A percentile compares a stretch with the other conserved stretches of the same genome.
phyloP scores from a whole-genome alignment of 441 rosid species.

The Gossypium schwendimanii region DNA sequence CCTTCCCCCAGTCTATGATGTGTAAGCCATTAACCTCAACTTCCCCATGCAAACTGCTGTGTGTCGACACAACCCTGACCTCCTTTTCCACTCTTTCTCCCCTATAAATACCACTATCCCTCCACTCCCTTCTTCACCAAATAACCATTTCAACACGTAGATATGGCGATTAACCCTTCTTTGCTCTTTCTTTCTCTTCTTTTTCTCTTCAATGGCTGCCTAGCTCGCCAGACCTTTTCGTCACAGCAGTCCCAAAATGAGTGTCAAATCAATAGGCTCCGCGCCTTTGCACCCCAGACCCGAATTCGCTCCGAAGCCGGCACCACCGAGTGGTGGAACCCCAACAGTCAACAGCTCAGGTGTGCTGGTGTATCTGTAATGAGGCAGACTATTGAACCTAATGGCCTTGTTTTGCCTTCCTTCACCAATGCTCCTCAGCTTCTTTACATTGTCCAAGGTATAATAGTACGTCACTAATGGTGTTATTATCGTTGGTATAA shows the following conservation, averaged over 20 bases:
- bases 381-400: constrained; percentile 28
- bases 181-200: constrained; percentile 37
- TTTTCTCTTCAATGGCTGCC: constrained; percentile 36
- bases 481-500: too few species aligned
- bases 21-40: constrained; percentile 28
- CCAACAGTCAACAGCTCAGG: constrained; percentile 28
- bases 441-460: constrained; percentile 40
- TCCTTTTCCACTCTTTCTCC: constrained; percentile 8
- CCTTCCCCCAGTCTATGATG: constrained; percentile 25
- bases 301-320: constrained; percentile 39
- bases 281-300: constrained; percentile 46
- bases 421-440: constrained; percentile 31
- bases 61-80: constrained; percentile 25
- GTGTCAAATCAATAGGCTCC: constrained; percentile 51
- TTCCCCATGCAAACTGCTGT: constrained; percentile 53
- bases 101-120: constrained; percentile 26
- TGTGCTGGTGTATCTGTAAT: constrained; percentile 38
- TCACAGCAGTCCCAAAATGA: constrained; percentile 29
- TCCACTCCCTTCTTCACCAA: constrained; percentile 3
- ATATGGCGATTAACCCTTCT: constrained; percentile 24
- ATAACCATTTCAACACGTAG: constrained; percentile 7
- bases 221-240: constrained; percentile 18
- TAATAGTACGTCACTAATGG: not conserved
- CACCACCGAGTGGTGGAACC: constrained; percentile 37
- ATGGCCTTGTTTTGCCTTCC: constrained; percentile 43